Percentiles rank a stretch among this genome's conserved stretches.
phyloP scores from a whole-genome alignment of 1,139 yeast genomes.

The Lodderomyces jiufengensis region DNA sequence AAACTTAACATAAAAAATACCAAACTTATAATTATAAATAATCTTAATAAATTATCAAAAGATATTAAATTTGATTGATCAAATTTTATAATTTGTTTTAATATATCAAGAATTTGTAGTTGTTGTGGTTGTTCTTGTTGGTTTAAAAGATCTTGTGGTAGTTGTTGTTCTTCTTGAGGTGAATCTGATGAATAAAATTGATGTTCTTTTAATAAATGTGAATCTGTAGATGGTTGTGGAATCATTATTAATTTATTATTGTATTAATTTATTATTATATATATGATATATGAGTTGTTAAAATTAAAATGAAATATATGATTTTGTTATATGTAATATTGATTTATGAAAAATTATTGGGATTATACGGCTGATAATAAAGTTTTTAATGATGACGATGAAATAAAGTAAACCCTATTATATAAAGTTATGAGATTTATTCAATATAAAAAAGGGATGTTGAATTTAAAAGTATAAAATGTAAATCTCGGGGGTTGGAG shows the following conservation, averaged over 20 bases:
- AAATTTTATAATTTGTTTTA: neutral
- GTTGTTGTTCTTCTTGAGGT: neutral
- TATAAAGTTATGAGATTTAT: too few relatives aligned
- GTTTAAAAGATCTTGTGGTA: neutral
- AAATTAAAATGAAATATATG: too few relatives aligned
- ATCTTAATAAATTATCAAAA: constrained; percentile 3
- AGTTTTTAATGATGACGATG: too few relatives aligned
- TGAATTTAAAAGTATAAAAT: too few relatives aligned
- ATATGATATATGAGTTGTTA: too few relatives aligned
- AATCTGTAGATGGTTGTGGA: constrained; percentile 22
- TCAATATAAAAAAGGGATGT: too few relatives aligned
- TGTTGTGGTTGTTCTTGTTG: neutral
- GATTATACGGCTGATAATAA: too few relatives aligned
- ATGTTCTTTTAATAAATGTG: constrained; percentile 25
- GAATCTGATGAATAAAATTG: constrained; percentile 19
- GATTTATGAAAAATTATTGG: too few relatives aligned
- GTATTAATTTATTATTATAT: too few relatives aligned
- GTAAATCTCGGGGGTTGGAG: too few relatives aligned
- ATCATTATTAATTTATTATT: constrained; percentile 9
- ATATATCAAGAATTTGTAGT: neutral
- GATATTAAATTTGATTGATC: neutral
- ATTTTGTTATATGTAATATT: too few relatives aligned
- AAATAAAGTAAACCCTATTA: too few relatives aligned
- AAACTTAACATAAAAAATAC: neutral
- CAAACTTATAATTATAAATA: neutral